These are phyloP conservation scores for Juncus inflexus DNA, from an alignment of 176 grass and related monocot species.

Conservation along the genomic window DNA sequence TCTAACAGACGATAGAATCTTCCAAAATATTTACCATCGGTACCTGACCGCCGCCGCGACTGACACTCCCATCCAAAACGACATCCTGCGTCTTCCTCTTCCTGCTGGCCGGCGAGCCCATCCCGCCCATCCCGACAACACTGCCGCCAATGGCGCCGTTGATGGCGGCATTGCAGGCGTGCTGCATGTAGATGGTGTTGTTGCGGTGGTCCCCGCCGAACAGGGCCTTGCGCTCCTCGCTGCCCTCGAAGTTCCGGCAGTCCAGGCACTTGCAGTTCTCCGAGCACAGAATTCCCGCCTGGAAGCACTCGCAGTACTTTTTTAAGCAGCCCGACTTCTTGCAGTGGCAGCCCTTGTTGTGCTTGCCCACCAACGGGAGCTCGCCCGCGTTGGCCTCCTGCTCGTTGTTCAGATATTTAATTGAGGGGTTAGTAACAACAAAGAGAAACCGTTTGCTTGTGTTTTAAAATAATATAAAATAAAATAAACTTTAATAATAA, in stretches of 20 bases:
- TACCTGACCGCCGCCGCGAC: constrained; percentile 36
- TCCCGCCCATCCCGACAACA: too few species aligned
- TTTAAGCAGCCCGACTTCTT: constrained; percentile 99
- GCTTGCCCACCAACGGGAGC: constrained; percentile 69
- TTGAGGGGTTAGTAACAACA: too few species aligned
- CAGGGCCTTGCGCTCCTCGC: constrained; percentile 74
- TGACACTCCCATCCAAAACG: constrained; percentile 36
- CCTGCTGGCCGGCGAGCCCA: constrained; percentile 54
- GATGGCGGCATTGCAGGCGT: constrained; percentile 66
- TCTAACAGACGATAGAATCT: not conserved
- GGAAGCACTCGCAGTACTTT: constrained; percentile 98
- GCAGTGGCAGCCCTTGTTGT: constrained; percentile 99
- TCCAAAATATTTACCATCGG: constrained; percentile 49
- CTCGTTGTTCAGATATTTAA: not conserved
- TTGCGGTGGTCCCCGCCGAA: constrained; percentile 51
- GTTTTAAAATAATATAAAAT: too few species aligned
- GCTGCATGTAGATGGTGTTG: constrained; percentile 66
- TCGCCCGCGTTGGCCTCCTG: constrained; percentile 53
- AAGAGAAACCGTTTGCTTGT: too few species aligned
- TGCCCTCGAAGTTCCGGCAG: constrained; percentile 94
- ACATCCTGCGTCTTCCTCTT: constrained; percentile 70
- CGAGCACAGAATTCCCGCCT: constrained; percentile 96
- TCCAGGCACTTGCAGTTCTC: constrained; percentile 99
- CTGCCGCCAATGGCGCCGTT: constrained; percentile 67
- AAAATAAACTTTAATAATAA: too few species aligned